These are phyloP conservation scores for Neofusicoccum kwambonambiense DNA, from an alignment of 2,329 filamentous ascomycete genomes.

Conservation along the genomic window DNA sequence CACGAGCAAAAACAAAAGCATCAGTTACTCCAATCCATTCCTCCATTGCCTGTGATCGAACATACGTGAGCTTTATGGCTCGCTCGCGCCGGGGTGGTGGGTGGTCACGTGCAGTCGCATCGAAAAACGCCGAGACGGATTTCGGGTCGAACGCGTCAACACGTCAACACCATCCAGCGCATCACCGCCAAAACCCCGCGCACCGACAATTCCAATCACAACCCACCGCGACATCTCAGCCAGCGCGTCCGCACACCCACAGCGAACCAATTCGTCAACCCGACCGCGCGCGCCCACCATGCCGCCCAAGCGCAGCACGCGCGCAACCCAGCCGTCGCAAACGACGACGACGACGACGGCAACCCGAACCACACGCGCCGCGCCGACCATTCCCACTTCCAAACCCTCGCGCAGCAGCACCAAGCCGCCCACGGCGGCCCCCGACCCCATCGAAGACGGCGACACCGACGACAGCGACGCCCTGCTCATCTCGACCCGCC, in stretches of 20 bases:
- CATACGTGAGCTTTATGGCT: too few relatives aligned
- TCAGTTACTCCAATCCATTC: background rate
- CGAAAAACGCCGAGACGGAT: conserved; percentile 20
- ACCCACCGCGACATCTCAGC: background rate
- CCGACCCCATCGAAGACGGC: background rate
- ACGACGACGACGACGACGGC: background rate
- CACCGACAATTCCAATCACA: background rate
- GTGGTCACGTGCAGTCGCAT: conserved; percentile 27
- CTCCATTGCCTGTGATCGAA: background rate
- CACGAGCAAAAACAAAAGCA: too few relatives aligned
- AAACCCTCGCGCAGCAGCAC: background rate
- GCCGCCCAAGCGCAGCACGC: conserved; percentile 20
- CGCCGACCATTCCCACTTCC: background rate
- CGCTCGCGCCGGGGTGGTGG: too few relatives aligned
- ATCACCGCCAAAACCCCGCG: background rate
- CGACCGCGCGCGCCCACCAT: background rate
- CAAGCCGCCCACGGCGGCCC: too few relatives aligned
- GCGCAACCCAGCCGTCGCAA: conserved; percentile 18
- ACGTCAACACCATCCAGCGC: background rate
- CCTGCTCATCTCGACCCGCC: conserved; percentile 20
- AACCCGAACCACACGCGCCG: conserved; percentile 21
- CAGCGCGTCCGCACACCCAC: background rate
- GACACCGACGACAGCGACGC: conserved; percentile 32
- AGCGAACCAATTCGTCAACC: background rate
- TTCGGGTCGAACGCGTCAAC: background rate